phyloP scores from a whole-genome alignment of 2,329 filamentous ascomycete genomes.

The Paecilomyces sp. region DNA sequence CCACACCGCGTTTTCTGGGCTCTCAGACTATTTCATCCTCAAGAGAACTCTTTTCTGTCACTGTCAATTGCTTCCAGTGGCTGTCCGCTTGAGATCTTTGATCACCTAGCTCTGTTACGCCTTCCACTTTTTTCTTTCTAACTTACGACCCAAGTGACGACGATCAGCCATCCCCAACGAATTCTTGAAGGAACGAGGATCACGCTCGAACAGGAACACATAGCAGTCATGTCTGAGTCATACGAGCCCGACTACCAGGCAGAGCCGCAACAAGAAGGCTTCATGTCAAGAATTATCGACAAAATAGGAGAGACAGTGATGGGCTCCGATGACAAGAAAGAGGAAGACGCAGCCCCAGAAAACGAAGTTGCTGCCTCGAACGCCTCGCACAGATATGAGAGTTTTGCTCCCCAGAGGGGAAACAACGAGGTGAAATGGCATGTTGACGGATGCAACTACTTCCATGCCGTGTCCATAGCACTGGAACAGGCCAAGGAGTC shows the following conservation, averaged over 20 bases:
- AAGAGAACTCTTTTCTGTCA: not conserved
- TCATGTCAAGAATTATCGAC: constrained; percentile 43
- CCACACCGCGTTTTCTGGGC: not conserved
- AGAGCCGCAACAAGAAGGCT: constrained; percentile 26
- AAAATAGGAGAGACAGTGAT: constrained; percentile 49
- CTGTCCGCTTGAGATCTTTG: not conserved
- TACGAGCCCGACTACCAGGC: constrained; percentile 35
- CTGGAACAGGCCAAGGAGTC: constrained; percentile 68
- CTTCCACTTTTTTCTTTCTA: not conserved
- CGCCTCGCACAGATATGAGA: constrained; percentile 46
- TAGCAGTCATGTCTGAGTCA: constrained; percentile 26
- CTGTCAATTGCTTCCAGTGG: not conserved
- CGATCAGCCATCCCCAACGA: not conserved
- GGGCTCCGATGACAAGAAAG: constrained; percentile 40
- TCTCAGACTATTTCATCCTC: not conserved
- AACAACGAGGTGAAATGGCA: constrained; percentile 79
- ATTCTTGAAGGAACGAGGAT: not conserved
- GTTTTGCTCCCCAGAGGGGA: constrained; percentile 65
- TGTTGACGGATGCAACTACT: constrained; percentile 76
- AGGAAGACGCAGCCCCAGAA: constrained; percentile 43
- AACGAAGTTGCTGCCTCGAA: constrained; percentile 29
- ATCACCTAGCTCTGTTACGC: not conserved
- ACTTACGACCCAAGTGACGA: not conserved
- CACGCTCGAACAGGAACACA: not conserved
- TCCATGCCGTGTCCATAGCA: constrained; percentile 76